Evolutionary conservation across 2,329 filamentous ascomycete genomes (phyloP).

Genomic region (Penicillium sp.): DNA sequence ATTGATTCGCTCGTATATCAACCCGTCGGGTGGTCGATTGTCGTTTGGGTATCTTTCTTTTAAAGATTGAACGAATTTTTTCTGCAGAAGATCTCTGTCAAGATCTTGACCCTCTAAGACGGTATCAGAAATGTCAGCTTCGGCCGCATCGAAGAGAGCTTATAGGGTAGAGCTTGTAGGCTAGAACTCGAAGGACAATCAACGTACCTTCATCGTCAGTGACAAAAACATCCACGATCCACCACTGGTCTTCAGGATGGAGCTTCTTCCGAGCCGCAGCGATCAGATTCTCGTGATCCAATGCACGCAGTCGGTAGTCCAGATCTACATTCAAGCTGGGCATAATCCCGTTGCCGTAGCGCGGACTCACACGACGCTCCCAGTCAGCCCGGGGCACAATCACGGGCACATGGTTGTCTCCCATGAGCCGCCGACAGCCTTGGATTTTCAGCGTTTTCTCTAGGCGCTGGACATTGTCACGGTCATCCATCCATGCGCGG

Average conservation of each 20-base stretch:
- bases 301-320: constrained; percentile 1
- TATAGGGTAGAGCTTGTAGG: neutral
- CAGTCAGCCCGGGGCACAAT: constrained; percentile 5
- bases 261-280: constrained; percentile 3
- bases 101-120: neutral
- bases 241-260: constrained; percentile 1
- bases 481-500: constrained; percentile 7
- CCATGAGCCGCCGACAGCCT: constrained; percentile 7
- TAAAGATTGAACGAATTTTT: neutral
- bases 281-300: constrained; percentile 8
- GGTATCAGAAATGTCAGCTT: neutral
- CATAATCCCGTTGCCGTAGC: neutral
- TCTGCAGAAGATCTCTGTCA: neutral
- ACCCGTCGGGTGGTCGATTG: constrained; percentile 3
- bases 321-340: constrained; percentile 5
- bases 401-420: constrained; percentile 10
- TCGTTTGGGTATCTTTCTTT: neutral
- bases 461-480: constrained; percentile 7
- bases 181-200: neutral
- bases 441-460: constrained; percentile 7
- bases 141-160: neutral
- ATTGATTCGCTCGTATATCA: constrained; percentile 2
- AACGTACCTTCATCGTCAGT: neutral
- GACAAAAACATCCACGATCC: constrained; percentile 12
- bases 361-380: constrained; percentile 6